Evolutionary conservation across 331 rosid genomes (phyloP), one percentile per base, ranked within the genome.

Genomic region (Acacia pycnantha): DNA sequence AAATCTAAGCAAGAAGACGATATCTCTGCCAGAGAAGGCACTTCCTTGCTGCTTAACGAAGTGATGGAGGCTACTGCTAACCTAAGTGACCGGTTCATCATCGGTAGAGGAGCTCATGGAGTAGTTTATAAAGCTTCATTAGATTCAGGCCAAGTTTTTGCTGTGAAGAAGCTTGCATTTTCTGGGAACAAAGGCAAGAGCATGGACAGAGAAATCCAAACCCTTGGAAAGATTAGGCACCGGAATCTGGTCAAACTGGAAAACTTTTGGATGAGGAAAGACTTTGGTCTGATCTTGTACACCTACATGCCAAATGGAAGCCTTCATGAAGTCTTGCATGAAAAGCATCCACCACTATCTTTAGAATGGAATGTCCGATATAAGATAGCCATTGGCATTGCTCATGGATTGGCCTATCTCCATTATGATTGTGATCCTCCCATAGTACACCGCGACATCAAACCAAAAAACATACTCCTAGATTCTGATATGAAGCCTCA

Each of bases 401-500:
- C 75, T n/a, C 54, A 70, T 44, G 75, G 75, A 70, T 7, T 70
- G 33, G 56, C 56, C 11, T 70, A 70, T 70, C 75, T 70, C 12
- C 75, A 70, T 24, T 44, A 43, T 44, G 75, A 70, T 18, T 70
- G 75, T 44, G 75, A 70, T 70, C 75, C 75, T 70, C 54, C 56
- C 54, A 70, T 70, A n/a, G 35, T 44, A 27, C 75, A 70, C n/a
- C 75, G 56, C 0, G 75, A 70, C 56, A 70, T 70, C 37, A 70
- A 70, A 44, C 75, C 75, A 14, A 44, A 44, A 24, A 70, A 70
- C 31, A 70, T 70, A 75, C 97, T 94, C 54, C 73, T 93, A 74
- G 97, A 94, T 76, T 88, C 90, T 16, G 95, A 94, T 4, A 89
- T 94, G 98, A 97, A 85, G 86, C 94, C 97, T 48, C 91, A 79